Conservation (phyloP, 108 stramenopile species). For the Conticribra guillardii region DNA sequence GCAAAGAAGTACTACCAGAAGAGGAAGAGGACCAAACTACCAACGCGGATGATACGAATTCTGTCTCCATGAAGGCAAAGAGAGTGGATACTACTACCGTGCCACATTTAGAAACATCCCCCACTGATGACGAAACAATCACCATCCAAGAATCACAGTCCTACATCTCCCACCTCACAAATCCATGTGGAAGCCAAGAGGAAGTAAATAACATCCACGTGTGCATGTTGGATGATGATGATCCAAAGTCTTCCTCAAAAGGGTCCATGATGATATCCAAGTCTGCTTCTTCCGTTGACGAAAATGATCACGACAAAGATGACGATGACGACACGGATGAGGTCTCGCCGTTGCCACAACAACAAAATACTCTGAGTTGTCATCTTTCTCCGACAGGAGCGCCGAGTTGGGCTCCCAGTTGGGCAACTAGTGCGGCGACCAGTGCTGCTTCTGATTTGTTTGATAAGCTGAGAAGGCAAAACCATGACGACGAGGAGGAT, state of each 20-base stretch:
- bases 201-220: background rate
- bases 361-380: no score
- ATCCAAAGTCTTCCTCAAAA: no score
- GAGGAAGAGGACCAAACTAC: slow-evolving; percentile 2
- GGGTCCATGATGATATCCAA: no score
- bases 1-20: no score
- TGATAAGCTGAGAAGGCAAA: slow-evolving; percentile 12
- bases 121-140: slow-evolving; percentile 17
- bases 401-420: background rate
- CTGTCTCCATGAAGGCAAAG: background rate
- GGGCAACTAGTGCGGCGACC: slow-evolving; percentile 10
- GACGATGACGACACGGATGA: background rate
- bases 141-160: slow-evolving; percentile 7
- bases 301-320: background rate
- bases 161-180: no score
- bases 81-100: background rate
- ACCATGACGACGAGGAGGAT: background rate
- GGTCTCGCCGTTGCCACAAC: slow-evolving; percentile 4
- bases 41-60: background rate
- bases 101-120: slow-evolving; percentile 5
- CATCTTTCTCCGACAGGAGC: background rate
- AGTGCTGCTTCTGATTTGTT: slow-evolving; percentile 30
- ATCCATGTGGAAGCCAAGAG: background rate
- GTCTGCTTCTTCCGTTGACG: no score
- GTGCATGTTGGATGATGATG: background rate